phyloP scores from a whole-genome alignment of 306 rosid genomes.

The Potentilla sterilis region DNA sequence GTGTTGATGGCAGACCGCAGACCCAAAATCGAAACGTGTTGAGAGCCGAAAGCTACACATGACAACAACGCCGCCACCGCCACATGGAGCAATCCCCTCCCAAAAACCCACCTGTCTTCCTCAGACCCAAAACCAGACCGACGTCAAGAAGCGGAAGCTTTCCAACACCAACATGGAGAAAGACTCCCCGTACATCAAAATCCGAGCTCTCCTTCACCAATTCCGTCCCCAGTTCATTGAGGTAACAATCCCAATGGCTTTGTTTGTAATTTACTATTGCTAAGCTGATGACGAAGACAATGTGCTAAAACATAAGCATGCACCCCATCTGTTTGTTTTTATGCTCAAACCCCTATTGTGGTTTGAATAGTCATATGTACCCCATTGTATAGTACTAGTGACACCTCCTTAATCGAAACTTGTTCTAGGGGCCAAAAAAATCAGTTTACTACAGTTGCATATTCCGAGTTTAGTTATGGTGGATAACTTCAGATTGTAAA shows the following conservation, averaged over 20 bases:
- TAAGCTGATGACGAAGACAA: not conserved
- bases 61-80: not conserved
- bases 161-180: slow-evolving; percentile 2
- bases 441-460: not conserved
- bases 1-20: not conserved
- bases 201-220: slow-evolving; percentile 22
- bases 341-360: not conserved
- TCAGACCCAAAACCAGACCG: not conserved
- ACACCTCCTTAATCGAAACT: not conserved
- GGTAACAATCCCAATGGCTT: slow-evolving; percentile 4
- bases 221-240: slow-evolving; percentile 28
- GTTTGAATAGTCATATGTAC: not conserved
- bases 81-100: not conserved
- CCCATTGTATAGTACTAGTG: not conserved
- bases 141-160: slow-evolving; percentile 16
- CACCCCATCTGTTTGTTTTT: not conserved
- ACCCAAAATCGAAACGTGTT: not conserved
- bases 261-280: not conserved
- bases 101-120: not conserved
- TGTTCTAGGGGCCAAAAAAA: not conserved
- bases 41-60: not conserved
- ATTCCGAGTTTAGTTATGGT: not conserved
- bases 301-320: not conserved
- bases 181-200: slow-evolving; percentile 15
- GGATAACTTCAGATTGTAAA: not conserved